A percentile compares a stretch with the other conserved stretches of the same genome.
Evolutionary conservation across 345 rosid genomes (phyloP).

Genomic region (Dipteronia dyeriana): DNA sequence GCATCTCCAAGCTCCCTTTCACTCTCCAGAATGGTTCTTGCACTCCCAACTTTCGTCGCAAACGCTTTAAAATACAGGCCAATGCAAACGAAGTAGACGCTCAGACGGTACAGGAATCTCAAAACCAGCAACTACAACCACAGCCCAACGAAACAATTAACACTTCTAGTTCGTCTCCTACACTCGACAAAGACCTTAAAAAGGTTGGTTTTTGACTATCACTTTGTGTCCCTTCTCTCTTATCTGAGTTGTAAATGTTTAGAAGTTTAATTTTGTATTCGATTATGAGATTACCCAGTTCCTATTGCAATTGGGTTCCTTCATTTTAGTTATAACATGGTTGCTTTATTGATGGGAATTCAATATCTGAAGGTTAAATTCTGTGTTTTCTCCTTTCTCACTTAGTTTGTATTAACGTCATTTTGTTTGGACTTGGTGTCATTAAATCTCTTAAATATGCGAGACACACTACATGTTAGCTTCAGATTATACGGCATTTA

Average conservation of each 20-base stretch:
- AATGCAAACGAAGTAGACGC: constrained; percentile 50
- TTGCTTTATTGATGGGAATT: not conserved
- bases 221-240: not conserved
- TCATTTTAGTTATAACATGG: not conserved
- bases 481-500: not conserved
- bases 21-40: constrained; percentile 12
- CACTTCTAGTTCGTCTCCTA: constrained; percentile 17
- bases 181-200: constrained; percentile 73
- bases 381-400: not conserved
- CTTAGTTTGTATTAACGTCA: not conserved
- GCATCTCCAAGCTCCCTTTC: constrained; percentile 25
- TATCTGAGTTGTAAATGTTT: not conserved
- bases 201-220: constrained; percentile 44
- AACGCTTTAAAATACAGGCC: constrained; percentile 36
- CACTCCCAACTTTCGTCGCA: constrained; percentile 21
- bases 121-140: constrained; percentile 24
- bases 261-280: too few species aligned
- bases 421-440: not conserved
- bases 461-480: not conserved
- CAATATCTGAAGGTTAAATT: not conserved
- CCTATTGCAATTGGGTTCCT: not conserved
- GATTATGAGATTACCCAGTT: not conserved
- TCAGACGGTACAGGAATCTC: constrained; percentile 32
- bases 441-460: not conserved
- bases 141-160: constrained; percentile 26